Base-by-base conservation (phyloP, 164 flowering plant species). In the Macadamia tetraphylla region DNA sequence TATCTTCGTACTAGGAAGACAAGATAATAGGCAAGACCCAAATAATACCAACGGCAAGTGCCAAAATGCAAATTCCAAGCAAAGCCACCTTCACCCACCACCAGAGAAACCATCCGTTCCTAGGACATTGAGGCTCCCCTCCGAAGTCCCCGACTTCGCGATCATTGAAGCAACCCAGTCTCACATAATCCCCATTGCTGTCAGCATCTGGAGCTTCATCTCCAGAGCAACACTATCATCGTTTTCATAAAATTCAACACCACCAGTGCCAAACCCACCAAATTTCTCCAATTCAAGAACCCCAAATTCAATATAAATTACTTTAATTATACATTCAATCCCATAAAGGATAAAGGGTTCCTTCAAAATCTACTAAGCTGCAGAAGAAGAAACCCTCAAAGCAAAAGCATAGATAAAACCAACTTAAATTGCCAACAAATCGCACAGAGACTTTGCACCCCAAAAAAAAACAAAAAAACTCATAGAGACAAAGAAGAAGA, bases 21-120 rank as follows among this genome's bases (percentile, higher is more conserved):
- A 23, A 23, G 23, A 23, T 23, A 23, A 23, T 23, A 23, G 23
- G 23, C 23, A 23, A 23, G 23, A 23, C 23, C 97, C 97, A 92
- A 67, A 81, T 82, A 78, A 84, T n/a, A 65, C 76, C 79, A 75
- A 79, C 88, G 60, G 78, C 90, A 71, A 85, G 71, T 7, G 72
- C 70, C 18, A 68, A 87, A 46, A 84, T 58, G 56, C 70, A 79
- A 12, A 73, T 23, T 63, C 84, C 57, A 65, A 85, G 64, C 13
- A 83, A 51, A 29, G 75, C 60, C 73, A 83, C 63, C 74, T 86
- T 87, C 55, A 79, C 71, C 96, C 94, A 89, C 78, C 81, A 84
- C 82, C 92, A 88, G 10, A 80, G 42, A 57, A 75, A 12, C 32
- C 67, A n/a, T 8, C 53, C 60, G 57, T 64, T 67, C 30, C 53